Percentiles rank a stretch among this genome's conserved stretches.
phyloP scores from a whole-genome alignment of 305 asterid species.

The Fraxinus floribunda region DNA sequence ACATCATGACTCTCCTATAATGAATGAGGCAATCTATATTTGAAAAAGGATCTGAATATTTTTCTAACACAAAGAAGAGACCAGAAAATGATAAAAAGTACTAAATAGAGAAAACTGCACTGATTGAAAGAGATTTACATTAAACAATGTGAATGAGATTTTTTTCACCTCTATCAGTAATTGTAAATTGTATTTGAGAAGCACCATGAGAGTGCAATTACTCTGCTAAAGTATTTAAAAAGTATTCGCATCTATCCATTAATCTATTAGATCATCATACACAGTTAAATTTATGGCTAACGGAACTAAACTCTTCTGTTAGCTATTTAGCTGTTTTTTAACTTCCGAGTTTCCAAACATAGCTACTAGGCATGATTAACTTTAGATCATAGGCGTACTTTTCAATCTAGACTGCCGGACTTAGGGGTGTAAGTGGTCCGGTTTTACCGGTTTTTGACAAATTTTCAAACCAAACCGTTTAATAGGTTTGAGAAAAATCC shows the following conservation, averaged over 20 bases:
- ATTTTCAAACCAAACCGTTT: no score
- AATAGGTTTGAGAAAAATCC: no score
- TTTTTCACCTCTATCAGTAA: neutral
- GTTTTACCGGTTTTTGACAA: no score
- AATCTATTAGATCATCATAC: neutral
- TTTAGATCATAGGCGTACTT: neutral
- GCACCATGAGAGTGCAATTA: neutral
- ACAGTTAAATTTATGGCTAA: neutral
- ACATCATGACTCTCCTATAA: neutral
- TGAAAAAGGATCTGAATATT: neutral
- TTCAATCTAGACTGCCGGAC: neutral
- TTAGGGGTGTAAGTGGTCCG: no score
- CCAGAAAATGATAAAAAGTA: neutral
- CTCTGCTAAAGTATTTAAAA: neutral
- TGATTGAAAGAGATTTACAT: neutral
- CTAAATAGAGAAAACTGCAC: neutral
- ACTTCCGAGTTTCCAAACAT: neutral
- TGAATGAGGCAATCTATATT: neutral
- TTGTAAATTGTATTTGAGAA: neutral
- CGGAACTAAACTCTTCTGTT: neutral
- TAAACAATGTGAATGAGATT: neutral
- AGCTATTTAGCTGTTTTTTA: neutral
- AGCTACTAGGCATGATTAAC: neutral
- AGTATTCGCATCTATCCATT: neutral
- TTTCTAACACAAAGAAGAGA: neutral